Percentiles rank a stretch among this genome's conserved stretches.
Evolutionary conservation across 2,329 filamentous ascomycete species (phyloP).

Genomic region (Colletotrichum viniferum): DNA sequence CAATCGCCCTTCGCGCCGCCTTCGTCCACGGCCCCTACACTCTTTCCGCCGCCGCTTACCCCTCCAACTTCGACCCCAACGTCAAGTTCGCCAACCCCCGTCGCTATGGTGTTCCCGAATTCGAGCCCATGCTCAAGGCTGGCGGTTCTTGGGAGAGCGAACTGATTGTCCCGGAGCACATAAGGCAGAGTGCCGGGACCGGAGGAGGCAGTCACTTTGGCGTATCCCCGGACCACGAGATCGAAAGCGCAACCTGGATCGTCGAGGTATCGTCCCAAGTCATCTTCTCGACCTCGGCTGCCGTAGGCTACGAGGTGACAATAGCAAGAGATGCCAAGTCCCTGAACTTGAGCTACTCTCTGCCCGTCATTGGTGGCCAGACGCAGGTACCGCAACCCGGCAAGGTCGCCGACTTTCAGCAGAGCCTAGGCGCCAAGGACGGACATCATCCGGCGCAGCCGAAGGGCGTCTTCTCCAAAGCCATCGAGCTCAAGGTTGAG

Average conservation of each 20-base stretch:
- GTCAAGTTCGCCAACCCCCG: conserved; percentile 73
- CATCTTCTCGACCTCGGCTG: conserved; percentile 87
- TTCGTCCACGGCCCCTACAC: conserved; percentile 97
- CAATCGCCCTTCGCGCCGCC: conserved; percentile 88
- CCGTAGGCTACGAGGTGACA: conserved; percentile 86
- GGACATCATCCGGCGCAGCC: conserved; percentile 65
- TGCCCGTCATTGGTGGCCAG: conserved; percentile 48
- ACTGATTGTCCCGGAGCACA: conserved; percentile 79
- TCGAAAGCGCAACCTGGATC: conserved; percentile 77
- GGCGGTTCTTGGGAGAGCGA: conserved; percentile 85
- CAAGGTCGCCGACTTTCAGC: conserved; percentile 77
- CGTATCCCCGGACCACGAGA: conserved; percentile 44
- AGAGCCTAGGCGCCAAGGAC: conserved; percentile 60
- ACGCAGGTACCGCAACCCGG: conserved; percentile 66
- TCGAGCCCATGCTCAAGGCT: conserved; percentile 95
- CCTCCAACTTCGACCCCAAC: conserved; percentile 83
- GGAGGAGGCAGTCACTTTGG: conserved; percentile 51
- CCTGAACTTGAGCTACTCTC: conserved; percentile 64
- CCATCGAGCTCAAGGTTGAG: conserved; percentile 78
- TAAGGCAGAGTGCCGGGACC: conserved; percentile 67
- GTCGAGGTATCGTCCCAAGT: conserved; percentile 93
- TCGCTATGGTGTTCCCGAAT: conserved; percentile 81
- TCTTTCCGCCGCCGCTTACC: conserved; percentile 85
- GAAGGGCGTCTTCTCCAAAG: conserved; percentile 83
- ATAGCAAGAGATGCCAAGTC: conserved; percentile 87